These are phyloP conservation scores for Calonectria pseudoturangicola DNA, from an alignment of 2,329 filamentous ascomycete genomes.

Conservation along the genomic window DNA sequence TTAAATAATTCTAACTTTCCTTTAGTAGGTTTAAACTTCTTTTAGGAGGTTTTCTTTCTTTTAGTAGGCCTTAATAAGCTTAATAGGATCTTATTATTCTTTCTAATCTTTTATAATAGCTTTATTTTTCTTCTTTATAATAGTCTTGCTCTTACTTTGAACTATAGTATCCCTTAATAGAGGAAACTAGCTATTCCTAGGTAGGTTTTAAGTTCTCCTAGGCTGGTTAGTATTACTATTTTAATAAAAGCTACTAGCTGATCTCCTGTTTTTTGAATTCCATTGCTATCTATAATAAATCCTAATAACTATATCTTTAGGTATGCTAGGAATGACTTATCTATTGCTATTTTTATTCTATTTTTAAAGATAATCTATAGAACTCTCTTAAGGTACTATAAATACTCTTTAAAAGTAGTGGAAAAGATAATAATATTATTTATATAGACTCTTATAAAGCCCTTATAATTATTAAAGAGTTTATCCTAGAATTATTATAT, in stretches of 20 bases:
- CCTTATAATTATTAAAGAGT: neutral
- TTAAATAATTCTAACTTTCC: neutral
- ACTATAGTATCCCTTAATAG: neutral
- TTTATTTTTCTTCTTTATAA: neutral
- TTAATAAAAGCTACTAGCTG: neutral
- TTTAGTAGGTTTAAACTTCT: neutral
- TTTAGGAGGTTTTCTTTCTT: neutral
- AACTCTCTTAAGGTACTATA: neutral
- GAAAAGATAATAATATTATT: constrained; percentile 1
- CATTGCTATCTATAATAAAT: neutral
- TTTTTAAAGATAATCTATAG: neutral
- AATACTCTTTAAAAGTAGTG: neutral
- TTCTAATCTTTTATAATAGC: neutral
- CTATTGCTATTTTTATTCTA: neutral
- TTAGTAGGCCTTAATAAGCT: neutral
- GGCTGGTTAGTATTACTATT: neutral
- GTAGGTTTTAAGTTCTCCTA: too few species aligned
- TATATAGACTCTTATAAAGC: neutral
- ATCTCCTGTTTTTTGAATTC: too few species aligned
- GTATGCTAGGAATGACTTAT: neutral
- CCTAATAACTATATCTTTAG: neutral
- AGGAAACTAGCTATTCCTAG: neutral
- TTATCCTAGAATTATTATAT: neutral
- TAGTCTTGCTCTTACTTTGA: neutral
- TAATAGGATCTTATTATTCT: too few species aligned